Percentiles rank a stretch among this genome's conserved stretches.
These are phyloP conservation scores for Colletotrichum tamarilloi DNA, from an alignment of 2,329 filamentous ascomycete genomes.

Conservation along the genomic window DNA sequence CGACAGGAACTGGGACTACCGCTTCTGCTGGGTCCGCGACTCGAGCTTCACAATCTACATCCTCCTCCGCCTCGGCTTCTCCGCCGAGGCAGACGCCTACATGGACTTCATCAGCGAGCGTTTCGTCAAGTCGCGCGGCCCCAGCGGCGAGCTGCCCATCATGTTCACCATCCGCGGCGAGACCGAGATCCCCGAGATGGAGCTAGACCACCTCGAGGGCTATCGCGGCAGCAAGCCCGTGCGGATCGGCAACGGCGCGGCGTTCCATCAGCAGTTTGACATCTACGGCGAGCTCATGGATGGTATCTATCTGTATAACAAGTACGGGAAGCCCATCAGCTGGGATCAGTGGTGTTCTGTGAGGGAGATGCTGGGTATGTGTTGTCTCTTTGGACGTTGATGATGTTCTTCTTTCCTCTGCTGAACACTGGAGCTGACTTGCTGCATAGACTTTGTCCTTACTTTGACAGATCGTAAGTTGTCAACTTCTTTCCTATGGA, in stretches of 20 bases:
- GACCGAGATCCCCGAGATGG: slow-evolving; percentile 78
- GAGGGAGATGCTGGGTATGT: slow-evolving; percentile 69
- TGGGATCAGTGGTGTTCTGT: slow-evolving; percentile 83
- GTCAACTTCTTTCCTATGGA: too few relatives aligned
- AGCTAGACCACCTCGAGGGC: slow-evolving; percentile 77
- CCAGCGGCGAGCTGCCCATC: slow-evolving; percentile 75
- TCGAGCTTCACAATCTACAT: slow-evolving; percentile 84
- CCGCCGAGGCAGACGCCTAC: slow-evolving; percentile 80
- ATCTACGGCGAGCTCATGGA: slow-evolving; percentile 86
- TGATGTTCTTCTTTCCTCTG: neutral
- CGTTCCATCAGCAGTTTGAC: slow-evolving; percentile 81
- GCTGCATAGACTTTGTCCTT: slow-evolving; percentile 71
- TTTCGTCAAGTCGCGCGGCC: slow-evolving; percentile 69
- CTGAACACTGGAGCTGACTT: neutral
- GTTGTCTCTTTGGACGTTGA: too few relatives aligned
- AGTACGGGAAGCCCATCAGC: slow-evolving; percentile 79
- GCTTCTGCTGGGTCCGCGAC: slow-evolving; percentile 84
- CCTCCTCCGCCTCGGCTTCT: slow-evolving; percentile 80
- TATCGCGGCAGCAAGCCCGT: slow-evolving; percentile 79
- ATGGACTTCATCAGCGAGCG: slow-evolving; percentile 82
- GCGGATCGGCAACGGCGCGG: slow-evolving; percentile 81
- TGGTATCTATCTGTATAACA: slow-evolving; percentile 81
- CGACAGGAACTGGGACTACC: slow-evolving; percentile 75
- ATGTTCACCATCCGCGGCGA: slow-evolving; percentile 85
- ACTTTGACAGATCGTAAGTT: slow-evolving; percentile 68